These are phyloP conservation scores for Cercospora beticola DNA, from an alignment of 2,329 filamentous ascomycete genomes.

Conservation along the genomic window DNA sequence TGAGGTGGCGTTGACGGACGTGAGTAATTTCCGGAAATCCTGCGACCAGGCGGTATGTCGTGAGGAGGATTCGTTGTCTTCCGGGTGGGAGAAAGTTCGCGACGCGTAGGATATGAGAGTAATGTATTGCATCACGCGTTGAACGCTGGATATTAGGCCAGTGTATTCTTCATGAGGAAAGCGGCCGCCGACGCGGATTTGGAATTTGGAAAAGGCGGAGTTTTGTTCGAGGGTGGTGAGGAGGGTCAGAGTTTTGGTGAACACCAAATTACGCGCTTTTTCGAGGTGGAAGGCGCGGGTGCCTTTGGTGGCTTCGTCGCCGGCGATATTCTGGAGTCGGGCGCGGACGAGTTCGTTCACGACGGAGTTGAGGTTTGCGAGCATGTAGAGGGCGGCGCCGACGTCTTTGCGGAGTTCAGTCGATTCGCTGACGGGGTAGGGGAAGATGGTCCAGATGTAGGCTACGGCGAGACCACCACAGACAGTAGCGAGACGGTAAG, in stretches of 20 bases:
- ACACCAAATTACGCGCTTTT: constrained; percentile 60
- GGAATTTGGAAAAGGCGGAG: constrained; percentile 65
- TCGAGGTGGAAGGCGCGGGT: constrained; percentile 56
- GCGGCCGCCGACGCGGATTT: constrained; percentile 67
- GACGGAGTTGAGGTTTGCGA: constrained; percentile 72
- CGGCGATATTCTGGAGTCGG: constrained; percentile 59
- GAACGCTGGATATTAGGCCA: constrained; percentile 57
- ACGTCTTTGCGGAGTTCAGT: constrained; percentile 68
- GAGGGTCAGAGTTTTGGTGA: constrained; percentile 66
- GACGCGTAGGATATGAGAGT: constrained; percentile 65
- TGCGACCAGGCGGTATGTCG: constrained; percentile 57
- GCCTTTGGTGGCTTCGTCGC: constrained; percentile 49
- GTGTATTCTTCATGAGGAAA: constrained; percentile 68
- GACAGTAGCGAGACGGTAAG: constrained; percentile 69
- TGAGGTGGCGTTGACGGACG: constrained; percentile 58
- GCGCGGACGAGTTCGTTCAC: constrained; percentile 66
- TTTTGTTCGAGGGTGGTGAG: constrained; percentile 64
- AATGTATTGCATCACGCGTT: constrained; percentile 65
- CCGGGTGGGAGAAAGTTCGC: constrained; percentile 47
- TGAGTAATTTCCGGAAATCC: constrained; percentile 59
- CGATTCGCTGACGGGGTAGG: constrained; percentile 69
- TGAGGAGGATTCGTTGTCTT: constrained; percentile 8
- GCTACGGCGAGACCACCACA: constrained; percentile 66
- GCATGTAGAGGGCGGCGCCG: constrained; percentile 66
- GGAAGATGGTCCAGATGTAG: constrained; percentile 76